Conservation (phyloP, 495 filamentous ascomycete species). For the Penicillium atrosanguineum region DNA sequence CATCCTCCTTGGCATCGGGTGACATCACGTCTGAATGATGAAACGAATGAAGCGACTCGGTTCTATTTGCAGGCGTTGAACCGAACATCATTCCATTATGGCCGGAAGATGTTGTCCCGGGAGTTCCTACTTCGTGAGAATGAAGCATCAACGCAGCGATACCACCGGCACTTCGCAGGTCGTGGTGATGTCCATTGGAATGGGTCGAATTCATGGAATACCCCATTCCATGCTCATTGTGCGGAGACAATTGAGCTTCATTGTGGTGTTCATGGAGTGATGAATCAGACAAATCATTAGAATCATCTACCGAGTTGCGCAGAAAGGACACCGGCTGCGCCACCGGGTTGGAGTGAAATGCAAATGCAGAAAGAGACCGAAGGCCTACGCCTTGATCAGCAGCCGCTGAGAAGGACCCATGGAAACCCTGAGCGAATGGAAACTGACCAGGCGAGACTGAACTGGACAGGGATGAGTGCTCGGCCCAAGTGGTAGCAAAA, state of each 20-base stretch:
- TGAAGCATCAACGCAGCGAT: slow-evolving; percentile 6
- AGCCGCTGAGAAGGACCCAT: slow-evolving; percentile 23
- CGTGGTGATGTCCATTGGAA: background rate
- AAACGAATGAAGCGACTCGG: slow-evolving; percentile 2
- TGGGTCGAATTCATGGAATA: background rate
- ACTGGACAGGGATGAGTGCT: slow-evolving; percentile 19
- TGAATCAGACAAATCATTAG: slow-evolving; percentile 7
- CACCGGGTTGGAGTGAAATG: slow-evolving; percentile 28
- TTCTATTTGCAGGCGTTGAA: slow-evolving; percentile 1
- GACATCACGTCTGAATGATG: background rate
- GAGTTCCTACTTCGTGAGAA: background rate
- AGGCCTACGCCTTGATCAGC: slow-evolving; percentile 31
- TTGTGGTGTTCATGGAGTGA: slow-evolving; percentile 3
- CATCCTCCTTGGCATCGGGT: slow-evolving; percentile 3
- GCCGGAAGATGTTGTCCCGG: background rate
- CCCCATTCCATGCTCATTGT: slow-evolving; percentile 10
- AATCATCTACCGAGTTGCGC: slow-evolving; percentile 26
- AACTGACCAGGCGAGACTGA: slow-evolving; percentile 17
- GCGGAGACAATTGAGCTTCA: slow-evolving; percentile 4
- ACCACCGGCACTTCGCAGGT: background rate
- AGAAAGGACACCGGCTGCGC: slow-evolving; percentile 40
- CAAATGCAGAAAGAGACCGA: slow-evolving; percentile 30
- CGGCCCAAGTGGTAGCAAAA: slow-evolving; percentile 24
- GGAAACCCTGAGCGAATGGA: slow-evolving; percentile 21
- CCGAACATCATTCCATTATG: background rate